These are phyloP conservation scores for Phytophthora pinifolia DNA, from an alignment of 352 stramenopile species.

Conservation along the genomic window DNA sequence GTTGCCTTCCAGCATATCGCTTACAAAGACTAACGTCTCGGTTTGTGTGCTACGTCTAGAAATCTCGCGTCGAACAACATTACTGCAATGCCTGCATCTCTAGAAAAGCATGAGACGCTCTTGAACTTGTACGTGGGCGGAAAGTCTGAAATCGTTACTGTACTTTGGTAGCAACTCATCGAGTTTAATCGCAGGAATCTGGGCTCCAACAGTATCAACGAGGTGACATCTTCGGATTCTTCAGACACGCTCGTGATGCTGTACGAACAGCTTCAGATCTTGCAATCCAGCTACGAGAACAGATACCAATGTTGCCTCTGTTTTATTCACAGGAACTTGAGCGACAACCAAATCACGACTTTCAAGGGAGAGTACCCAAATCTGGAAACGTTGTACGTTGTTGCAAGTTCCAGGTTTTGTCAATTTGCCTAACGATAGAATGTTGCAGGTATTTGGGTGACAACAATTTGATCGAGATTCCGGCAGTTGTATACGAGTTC, in stretches of 20 bases:
- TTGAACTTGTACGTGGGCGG: constrained; percentile 17
- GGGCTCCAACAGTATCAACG: constrained; percentile 22
- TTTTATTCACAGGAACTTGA: constrained; percentile 19
- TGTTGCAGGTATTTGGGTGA: constrained; percentile 16
- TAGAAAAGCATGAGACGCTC: constrained; percentile 11
- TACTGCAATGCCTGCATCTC: constrained; percentile 12
- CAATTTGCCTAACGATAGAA: too few relatives aligned
- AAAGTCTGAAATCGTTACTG: not conserved
- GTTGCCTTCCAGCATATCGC: not conserved
- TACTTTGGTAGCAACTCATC: not conserved
- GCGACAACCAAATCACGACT: constrained; percentile 20
- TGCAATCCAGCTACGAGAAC: too few relatives aligned
- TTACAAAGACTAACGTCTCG: constrained; percentile 4
- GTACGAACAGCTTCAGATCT: constrained; percentile 17
- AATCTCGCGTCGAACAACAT: constrained; percentile 26
- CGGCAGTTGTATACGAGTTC: constrained; percentile 17
- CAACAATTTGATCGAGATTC: constrained; percentile 29
- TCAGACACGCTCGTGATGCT: constrained; percentile 18
- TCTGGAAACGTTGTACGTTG: constrained; percentile 50
- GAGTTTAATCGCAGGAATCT: constrained; percentile 17
- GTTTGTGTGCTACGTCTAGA: constrained; percentile 4
- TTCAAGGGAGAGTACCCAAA: constrained; percentile 49
- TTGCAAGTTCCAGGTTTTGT: not conserved
- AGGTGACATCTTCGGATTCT: constrained; percentile 7
- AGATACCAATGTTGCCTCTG: not conserved